These are phyloP conservation scores for Chaetoceros muelleri DNA, from an alignment of 108 stramenopile genomes.

Conservation along the genomic window DNA sequence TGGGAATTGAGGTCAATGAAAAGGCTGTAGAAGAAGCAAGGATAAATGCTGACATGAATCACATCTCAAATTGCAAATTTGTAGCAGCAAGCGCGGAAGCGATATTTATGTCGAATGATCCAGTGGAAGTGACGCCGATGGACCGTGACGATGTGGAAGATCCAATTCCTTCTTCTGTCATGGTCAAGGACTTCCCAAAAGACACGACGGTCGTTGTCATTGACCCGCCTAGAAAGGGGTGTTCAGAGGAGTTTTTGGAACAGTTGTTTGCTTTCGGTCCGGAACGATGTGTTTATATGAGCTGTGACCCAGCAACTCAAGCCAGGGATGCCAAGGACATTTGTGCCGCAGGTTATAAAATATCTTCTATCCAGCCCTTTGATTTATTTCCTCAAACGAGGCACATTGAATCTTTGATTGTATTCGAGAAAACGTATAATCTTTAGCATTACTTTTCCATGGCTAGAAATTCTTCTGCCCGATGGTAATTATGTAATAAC, in stretches of 20 bases:
- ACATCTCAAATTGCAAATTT: conserved; percentile 77
- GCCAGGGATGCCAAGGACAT: conserved; percentile 88
- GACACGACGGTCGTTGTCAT: conserved; percentile 87
- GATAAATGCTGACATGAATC: conserved; percentile 73
- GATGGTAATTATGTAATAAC: no score
- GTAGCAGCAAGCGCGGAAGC: conserved; percentile 81
- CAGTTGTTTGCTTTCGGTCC: conserved; percentile 85
- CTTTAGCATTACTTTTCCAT: no score
- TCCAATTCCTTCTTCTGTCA: conserved; percentile 2
- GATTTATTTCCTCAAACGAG: conserved; percentile 94
- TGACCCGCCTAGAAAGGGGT: conserved; percentile 96
- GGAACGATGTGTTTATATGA: conserved; percentile 89
- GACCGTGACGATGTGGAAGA: background rate
- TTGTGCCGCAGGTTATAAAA: conserved; percentile 53
- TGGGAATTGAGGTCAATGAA: conserved; percentile 91
- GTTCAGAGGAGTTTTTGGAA: conserved; percentile 78
- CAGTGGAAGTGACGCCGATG: conserved; percentile 7
- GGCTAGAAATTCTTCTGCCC: no score
- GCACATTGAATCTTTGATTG: conserved; percentile 94
- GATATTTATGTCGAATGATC: conserved; percentile 59
- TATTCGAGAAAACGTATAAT: conserved; percentile 58
- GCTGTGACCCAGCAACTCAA: conserved; percentile 93
- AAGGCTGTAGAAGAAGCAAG: conserved; percentile 78
- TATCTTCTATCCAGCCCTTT: conserved; percentile 81
- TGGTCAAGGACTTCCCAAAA: conserved; percentile 56